Conservation (phyloP, 1,284 basidiomycete genomes). For the Sporisorium graminicola region DNA sequence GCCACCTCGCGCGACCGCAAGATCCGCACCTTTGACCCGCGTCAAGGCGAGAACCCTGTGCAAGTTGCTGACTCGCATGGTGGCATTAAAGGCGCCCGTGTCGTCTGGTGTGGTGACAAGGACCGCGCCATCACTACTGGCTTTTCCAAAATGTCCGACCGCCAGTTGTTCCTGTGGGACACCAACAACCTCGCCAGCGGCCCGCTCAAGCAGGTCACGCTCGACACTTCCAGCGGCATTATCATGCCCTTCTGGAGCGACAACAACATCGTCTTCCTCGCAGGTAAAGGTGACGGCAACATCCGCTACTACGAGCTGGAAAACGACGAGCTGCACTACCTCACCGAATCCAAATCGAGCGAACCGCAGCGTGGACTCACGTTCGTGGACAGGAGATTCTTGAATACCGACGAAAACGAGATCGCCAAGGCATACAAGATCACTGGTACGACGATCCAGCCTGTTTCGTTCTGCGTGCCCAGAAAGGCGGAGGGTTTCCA, state of each 20-base stretch:
- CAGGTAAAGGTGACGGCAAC: constrained; percentile 73
- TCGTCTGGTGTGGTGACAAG: constrained; percentile 89
- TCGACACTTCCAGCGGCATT: constrained; percentile 77
- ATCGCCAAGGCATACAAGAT: constrained; percentile 96
- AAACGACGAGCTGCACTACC: constrained; percentile 78
- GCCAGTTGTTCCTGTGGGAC: constrained; percentile 80
- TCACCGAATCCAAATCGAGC: constrained; percentile 85
- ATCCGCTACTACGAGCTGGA: constrained; percentile 86
- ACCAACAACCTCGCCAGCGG: constrained; percentile 49
- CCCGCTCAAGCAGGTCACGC: constrained; percentile 53
- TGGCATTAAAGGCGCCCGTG: constrained; percentile 92
- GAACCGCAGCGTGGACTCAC: constrained; percentile 96
- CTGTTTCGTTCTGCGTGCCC: constrained; percentile 92
- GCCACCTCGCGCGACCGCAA: constrained; percentile 89
- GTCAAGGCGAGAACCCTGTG: constrained; percentile 83
- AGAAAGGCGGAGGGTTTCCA: constrained; percentile 91
- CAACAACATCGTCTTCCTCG: constrained; percentile 83
- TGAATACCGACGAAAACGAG: constrained; percentile 91
- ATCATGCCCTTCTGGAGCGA: constrained; percentile 98
- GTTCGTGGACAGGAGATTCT: constrained; percentile 89
- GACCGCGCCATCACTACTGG: constrained; percentile 90
- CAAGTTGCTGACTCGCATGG: constrained; percentile 86
- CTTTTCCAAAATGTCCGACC: constrained; percentile 93
- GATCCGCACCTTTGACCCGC: constrained; percentile 88
- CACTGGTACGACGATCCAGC: constrained; percentile 80